Conservation (phyloP, 176 grass and related monocot genomes). For the Areca catechu region DNA sequence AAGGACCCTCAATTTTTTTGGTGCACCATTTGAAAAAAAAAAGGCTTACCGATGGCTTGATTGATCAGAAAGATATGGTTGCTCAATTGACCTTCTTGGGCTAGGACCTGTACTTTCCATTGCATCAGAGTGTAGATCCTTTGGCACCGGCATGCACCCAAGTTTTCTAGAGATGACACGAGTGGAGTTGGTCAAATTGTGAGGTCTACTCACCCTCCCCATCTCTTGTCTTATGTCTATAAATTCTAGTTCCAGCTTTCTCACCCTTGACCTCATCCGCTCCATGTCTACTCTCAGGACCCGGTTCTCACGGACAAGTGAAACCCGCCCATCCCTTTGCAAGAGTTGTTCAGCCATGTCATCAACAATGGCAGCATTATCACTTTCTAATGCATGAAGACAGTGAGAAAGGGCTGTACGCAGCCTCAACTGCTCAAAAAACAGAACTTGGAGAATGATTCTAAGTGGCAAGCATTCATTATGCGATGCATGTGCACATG, state of each 20-base stretch:
- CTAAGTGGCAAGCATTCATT: constrained; percentile 5
- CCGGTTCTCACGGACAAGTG: constrained; percentile 9
- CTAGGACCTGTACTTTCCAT: too few species aligned
- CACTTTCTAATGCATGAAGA: background rate
- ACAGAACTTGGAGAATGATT: constrained; percentile 14
- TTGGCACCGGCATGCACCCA: too few species aligned
- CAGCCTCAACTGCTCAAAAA: constrained; percentile 12
- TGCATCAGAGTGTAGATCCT: too few species aligned
- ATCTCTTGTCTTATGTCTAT: background rate
- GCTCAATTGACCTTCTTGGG: too few species aligned
- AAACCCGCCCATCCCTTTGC: constrained; percentile 11
- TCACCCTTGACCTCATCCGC: constrained; percentile 1
- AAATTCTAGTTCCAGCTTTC: background rate
- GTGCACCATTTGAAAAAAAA: too few species aligned
- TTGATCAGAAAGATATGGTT: too few species aligned
- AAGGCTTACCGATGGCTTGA: too few species aligned
- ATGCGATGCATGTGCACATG: constrained; percentile 19
- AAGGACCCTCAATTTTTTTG: too few species aligned
- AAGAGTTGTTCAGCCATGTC: background rate
- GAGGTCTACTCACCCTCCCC: background rate
- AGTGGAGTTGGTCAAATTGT: background rate
- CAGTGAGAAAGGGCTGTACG: background rate
- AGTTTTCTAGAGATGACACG: background rate
- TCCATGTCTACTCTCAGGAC: constrained; percentile 4
- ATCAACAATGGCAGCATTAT: background rate